Evolutionary conservation across 2,329 filamentous ascomycete genomes (phyloP).

Genomic region (Xylaria sp.): DNA sequence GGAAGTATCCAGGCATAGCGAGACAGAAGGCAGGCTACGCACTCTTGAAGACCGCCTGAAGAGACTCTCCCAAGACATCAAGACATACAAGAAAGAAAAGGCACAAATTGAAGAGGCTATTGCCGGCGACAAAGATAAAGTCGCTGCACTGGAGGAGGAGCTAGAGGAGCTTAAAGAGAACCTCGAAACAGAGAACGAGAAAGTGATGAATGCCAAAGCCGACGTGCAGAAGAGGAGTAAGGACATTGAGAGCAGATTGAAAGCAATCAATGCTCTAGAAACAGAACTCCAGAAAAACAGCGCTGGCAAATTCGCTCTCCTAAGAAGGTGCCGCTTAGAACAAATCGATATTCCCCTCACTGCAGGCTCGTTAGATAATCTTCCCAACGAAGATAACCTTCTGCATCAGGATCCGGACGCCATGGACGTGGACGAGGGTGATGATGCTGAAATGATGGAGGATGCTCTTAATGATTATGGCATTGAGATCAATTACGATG

Average conservation of each 20-base stretch:
- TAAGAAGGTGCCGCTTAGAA: slow-evolving; percentile 92
- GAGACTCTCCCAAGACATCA: slow-evolving; percentile 75
- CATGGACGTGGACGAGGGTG: slow-evolving; percentile 89
- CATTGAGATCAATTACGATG: slow-evolving; percentile 87
- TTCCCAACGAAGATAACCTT: slow-evolving; percentile 88
- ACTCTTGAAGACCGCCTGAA: slow-evolving; percentile 74
- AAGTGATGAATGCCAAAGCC: slow-evolving; percentile 79
- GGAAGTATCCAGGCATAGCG: slow-evolving; percentile 63
- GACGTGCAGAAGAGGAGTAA: slow-evolving; percentile 87
- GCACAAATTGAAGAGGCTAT: slow-evolving; percentile 78
- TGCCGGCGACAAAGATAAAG: slow-evolving; percentile 77
- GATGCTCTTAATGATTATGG: slow-evolving; percentile 87
- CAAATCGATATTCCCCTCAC: slow-evolving; percentile 87
- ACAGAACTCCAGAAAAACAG: slow-evolving; percentile 87
- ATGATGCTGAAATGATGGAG: slow-evolving; percentile 68
- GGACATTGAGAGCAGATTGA: slow-evolving; percentile 79
- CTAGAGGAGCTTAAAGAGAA: slow-evolving; percentile 76
- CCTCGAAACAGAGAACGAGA: slow-evolving; percentile 76
- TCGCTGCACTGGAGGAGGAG: slow-evolving; percentile 79
- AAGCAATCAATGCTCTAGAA: slow-evolving; percentile 82
- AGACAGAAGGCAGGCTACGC: slow-evolving; percentile 75
- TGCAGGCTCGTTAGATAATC: slow-evolving; percentile 80
- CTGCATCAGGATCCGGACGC: slow-evolving; percentile 82
- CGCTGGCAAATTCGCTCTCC: slow-evolving; percentile 82
- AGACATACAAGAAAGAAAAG: slow-evolving; percentile 77